These are phyloP conservation scores for Senna tora DNA, from an alignment of 306 rosid genomes.

Conservation along the genomic window DNA sequence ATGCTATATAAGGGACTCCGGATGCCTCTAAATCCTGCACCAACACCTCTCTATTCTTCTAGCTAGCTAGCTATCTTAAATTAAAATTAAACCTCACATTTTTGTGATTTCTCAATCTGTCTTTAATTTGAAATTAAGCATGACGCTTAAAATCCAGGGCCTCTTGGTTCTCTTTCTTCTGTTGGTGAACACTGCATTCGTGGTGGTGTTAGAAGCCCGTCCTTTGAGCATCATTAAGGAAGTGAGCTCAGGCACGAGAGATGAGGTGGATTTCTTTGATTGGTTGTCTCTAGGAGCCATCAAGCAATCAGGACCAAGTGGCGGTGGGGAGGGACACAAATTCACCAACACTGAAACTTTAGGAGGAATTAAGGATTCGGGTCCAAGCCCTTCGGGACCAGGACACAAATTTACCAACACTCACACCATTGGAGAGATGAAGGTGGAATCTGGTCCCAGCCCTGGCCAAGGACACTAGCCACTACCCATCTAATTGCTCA, in stretches of 20 bases:
- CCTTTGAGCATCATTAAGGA: conserved; percentile 40
- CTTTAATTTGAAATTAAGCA: background rate
- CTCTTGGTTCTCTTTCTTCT: conserved; percentile 34
- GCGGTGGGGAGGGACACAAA: conserved; percentile 40
- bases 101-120: background rate
- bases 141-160: conserved; percentile 11
- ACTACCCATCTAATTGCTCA: background rate
- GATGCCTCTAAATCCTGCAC: conserved; percentile 10
- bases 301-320: conserved; percentile 24
- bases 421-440: background rate
- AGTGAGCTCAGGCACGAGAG: conserved; percentile 6
- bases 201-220: conserved; percentile 39
- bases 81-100: background rate
- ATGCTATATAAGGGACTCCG: background rate
- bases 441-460: conserved; percentile 12
- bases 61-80: background rate
- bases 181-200: conserved; percentile 30
- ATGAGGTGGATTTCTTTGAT: conserved; percentile 40
- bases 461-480: conserved; percentile 25
- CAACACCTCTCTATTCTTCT: background rate
- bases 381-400: conserved; percentile 43
- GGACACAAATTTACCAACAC: conserved; percentile 24
- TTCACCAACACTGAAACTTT: conserved; percentile 26
- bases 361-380: conserved; percentile 44
- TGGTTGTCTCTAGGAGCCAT: conserved; percentile 52